Conservation (phyloP, 192 early-diverging fungal genomes). For the Backusella australiensis region DNA sequence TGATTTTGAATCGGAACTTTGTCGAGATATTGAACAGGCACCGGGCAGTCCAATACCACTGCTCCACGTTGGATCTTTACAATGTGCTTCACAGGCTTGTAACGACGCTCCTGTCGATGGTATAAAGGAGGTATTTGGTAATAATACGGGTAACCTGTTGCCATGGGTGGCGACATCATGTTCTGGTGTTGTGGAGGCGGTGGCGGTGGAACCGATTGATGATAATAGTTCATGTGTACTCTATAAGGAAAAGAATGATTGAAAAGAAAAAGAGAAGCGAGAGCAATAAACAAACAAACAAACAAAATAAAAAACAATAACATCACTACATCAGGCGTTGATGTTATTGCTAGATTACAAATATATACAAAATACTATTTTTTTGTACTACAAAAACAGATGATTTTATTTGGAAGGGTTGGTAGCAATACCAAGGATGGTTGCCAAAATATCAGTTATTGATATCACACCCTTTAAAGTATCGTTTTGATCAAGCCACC, state of each 20-base stretch:
- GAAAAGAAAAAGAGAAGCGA: background rate
- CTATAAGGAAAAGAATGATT: background rate
- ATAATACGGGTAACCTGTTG: background rate
- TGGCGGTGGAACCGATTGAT: background rate
- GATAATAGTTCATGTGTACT: background rate
- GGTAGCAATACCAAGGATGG: conserved; percentile 37
- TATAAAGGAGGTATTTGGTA: background rate
- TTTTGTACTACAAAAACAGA: background rate
- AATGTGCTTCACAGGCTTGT: conserved; percentile 11
- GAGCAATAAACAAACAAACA: background rate
- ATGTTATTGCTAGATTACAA: background rate
- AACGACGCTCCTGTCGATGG: background rate
- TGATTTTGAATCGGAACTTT: conserved; percentile 50
- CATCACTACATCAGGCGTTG: background rate
- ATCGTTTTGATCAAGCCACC: conserved; percentile 57
- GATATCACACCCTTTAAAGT: conserved; percentile 69
- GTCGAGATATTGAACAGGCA: conserved; percentile 56
- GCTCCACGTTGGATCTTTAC: conserved; percentile 70
- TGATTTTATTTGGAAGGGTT: background rate
- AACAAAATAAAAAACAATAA: background rate
- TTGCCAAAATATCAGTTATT: conserved; percentile 61
- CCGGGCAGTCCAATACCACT: conserved; percentile 69
- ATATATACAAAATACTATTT: background rate
- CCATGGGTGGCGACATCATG: background rate
- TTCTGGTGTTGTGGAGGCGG: background rate